phyloP scores from a whole-genome alignment of 2,329 filamentous ascomycete genomes.

The Nigrograna mackinnonii region DNA sequence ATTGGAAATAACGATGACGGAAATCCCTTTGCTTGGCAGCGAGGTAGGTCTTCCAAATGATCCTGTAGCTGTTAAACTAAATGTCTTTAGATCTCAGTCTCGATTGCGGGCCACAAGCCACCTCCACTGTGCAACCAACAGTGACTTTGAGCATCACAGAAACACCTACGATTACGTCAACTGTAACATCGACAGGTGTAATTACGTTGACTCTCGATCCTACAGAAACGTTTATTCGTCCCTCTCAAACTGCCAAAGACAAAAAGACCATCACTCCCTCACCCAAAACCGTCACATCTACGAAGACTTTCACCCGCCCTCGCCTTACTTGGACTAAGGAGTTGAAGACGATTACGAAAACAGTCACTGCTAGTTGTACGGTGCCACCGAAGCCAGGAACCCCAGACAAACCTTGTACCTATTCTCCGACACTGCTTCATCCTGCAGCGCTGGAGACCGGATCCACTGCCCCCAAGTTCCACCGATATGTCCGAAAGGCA shows the following conservation, averaged over 20 bases:
- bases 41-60: constrained; percentile 41
- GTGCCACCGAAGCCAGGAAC: constrained; percentile 28
- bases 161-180: constrained; percentile 28
- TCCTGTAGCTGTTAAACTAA: no score
- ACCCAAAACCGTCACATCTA: constrained; percentile 29
- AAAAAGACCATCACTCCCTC: constrained; percentile 36
- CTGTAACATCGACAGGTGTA: constrained; percentile 23
- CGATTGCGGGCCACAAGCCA: constrained; percentile 35
- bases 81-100: constrained; percentile 33
- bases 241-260: constrained; percentile 33
- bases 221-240: constrained; percentile 31
- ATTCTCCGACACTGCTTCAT: constrained; percentile 38
- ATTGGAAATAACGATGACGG: constrained; percentile 50
- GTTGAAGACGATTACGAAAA: constrained; percentile 34
- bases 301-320: constrained; percentile 24
- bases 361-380: constrained; percentile 42
- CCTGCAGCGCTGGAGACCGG: constrained; percentile 32
- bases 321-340: constrained; percentile 22
- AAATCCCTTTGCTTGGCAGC: constrained; percentile 49
- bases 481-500: constrained; percentile 24
- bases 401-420: constrained; percentile 38
- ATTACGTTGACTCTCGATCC: constrained; percentile 29
- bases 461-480: constrained; percentile 21
- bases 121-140: constrained; percentile 35
- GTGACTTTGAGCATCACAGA: constrained; percentile 33